phyloP scores from a whole-genome alignment of 768 basidiomycete species.

The Gloeopeniophorella convolvens region DNA sequence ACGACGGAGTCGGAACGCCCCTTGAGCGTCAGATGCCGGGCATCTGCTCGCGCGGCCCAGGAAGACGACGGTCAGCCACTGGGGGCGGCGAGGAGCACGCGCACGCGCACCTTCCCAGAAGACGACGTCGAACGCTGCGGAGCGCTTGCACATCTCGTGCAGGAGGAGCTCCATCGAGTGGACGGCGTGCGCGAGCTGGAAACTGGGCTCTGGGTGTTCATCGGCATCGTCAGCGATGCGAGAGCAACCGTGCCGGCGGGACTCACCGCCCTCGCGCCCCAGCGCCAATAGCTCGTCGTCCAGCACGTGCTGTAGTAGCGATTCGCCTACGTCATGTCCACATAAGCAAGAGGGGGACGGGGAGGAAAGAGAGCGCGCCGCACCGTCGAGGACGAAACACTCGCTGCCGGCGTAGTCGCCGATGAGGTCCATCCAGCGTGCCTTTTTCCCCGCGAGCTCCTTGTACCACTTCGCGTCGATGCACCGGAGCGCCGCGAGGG shows the following conservation, averaged over 20 bases:
- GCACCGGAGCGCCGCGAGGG: conserved; percentile 24
- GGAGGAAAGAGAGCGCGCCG: conserved; percentile 3
- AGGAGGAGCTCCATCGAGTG: conserved; percentile 48
- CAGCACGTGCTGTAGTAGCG: conserved; percentile 51
- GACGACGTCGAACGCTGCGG: conserved; percentile 53
- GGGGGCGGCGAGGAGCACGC: neutral
- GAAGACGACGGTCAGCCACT: neutral
- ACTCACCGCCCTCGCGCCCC: conserved; percentile 40
- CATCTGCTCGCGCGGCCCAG: too few relatives aligned
- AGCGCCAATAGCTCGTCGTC: conserved; percentile 57
- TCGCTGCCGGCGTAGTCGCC: conserved; percentile 68
- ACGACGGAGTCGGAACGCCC: conserved; percentile 35
- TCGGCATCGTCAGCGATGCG: neutral
- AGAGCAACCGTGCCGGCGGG: neutral
- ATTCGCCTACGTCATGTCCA: conserved; percentile 41
- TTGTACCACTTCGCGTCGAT: conserved; percentile 38
- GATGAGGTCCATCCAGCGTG: conserved; percentile 62
- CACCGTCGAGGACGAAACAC: conserved; percentile 60
- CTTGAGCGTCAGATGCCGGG: conserved; percentile 35
- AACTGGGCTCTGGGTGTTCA: conserved; percentile 39
- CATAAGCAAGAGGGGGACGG: neutral
- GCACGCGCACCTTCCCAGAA: conserved; percentile 49
- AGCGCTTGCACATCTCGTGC: conserved; percentile 41
- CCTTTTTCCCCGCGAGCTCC: conserved; percentile 28
- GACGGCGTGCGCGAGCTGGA: conserved; percentile 59